phyloP scores from a whole-genome alignment of 2,329 filamentous ascomycete genomes.

The Alternaria incomplexa region DNA sequence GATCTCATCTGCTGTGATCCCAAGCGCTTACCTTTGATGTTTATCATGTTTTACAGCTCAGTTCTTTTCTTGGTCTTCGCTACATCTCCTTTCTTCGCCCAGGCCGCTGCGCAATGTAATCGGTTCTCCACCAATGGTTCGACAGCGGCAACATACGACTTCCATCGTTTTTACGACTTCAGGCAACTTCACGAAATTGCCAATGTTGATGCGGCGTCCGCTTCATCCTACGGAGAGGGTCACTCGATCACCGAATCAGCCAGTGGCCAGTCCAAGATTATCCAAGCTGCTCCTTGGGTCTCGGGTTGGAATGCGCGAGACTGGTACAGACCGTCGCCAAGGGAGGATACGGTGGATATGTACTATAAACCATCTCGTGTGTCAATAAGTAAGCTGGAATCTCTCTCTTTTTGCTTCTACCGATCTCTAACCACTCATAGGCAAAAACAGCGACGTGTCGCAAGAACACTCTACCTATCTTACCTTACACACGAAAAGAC shows the following conservation, averaged over 20 bases:
- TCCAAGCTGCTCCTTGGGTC: slow-evolving; percentile 9
- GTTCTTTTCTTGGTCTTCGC: not conserved
- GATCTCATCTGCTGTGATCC: not conserved
- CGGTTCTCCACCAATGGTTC: slow-evolving; percentile 16
- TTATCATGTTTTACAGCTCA: not conserved
- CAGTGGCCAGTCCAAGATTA: slow-evolving; percentile 2
- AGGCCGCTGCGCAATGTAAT: slow-evolving; percentile 10
- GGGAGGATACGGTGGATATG: slow-evolving; percentile 4
- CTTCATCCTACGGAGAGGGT: not conserved
- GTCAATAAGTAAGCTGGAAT: slow-evolving; percentile 9
- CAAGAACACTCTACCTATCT: slow-evolving; percentile 5
- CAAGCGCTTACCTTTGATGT: not conserved
- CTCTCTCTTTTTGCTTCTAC: not conserved
- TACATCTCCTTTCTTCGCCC: not conserved
- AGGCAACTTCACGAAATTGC: not conserved
- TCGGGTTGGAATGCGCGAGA: slow-evolving; percentile 12
- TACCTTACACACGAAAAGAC: slow-evolving; percentile 6
- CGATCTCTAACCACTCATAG: not conserved
- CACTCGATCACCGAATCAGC: not conserved
- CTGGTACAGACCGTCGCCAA: slow-evolving; percentile 2
- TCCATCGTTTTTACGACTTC: slow-evolving; percentile 26
- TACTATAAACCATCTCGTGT: slow-evolving; percentile 6
- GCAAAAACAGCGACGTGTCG: not conserved
- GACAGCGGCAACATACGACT: slow-evolving; percentile 13
- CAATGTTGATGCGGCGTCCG: not conserved